Evolutionary conservation across 2,329 filamentous ascomycete genomes (phyloP), one percentile per base, ranked within the genome.

Genomic region (Diaporthe citri): DNA sequence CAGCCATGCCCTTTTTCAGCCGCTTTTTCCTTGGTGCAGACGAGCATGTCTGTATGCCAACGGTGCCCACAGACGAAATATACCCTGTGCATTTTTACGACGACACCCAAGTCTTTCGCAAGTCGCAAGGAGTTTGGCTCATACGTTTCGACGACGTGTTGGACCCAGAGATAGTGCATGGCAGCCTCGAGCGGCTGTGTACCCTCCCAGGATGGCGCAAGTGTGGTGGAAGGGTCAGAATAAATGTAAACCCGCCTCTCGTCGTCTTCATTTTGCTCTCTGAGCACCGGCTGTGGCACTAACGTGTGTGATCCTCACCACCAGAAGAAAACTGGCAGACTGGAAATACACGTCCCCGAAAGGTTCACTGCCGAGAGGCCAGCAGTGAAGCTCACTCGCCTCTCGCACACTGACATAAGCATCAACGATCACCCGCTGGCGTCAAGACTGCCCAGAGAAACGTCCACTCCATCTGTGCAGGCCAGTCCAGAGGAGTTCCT

Each of bases 331-430:
- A 71, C 76, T 25, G 79, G 77, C n/a, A 79, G 79, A 66, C 80
- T 87, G 3, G 85, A 87, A 76, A 84, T 86, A 71, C 85, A 87
- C 69, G 80, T 87, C 51, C 85, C 86, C 1, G 41, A 67, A 0
- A 77, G 76, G 13, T 87, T 83, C 75, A 82, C 79, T 8, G 72
- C 78, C 10, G 77, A 82, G 2, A 80, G 85, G 4, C 84, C 83
- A 1, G 80, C 82, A 0, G 78, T 86, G 10, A 67, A 52, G 78
- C 78, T 13, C 86, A 80, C 77, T 80, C 83, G 84, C 39, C 78
- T 76, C 0, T 67, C 78, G 9, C 78, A 83, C 64, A 36, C 10
- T 3, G 77, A 82, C 39, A 79, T 80, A 10, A 69, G 69, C 7
- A 79, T 84, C 5, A 64, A 75, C 2, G 80, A 86, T 17, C 84